Conservation (phyloP, 306 rosid species). For the Vicia faba region DNA sequence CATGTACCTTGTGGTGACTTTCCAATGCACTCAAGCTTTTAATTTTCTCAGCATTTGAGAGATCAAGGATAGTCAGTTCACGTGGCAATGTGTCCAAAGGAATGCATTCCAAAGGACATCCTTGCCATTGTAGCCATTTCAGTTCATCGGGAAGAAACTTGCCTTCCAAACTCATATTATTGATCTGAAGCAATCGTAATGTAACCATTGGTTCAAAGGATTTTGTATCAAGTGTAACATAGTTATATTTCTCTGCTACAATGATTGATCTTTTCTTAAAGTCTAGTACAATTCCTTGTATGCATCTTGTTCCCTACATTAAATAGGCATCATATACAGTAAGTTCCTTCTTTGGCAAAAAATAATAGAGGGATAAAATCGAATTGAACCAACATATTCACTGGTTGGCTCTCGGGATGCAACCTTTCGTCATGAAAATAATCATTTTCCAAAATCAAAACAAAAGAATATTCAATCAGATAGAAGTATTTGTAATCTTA, state of each 20-base stretch:
- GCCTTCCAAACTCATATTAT: constrained; percentile 56
- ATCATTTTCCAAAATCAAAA: background rate
- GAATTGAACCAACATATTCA: background rate
- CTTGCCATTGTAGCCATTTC: constrained; percentile 76
- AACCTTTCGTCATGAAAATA: background rate
- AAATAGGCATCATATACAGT: background rate
- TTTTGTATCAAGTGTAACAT: constrained; percentile 40
- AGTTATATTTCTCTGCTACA: constrained; percentile 33
- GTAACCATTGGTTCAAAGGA: constrained; percentile 49
- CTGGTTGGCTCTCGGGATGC: background rate
- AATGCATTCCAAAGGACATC: constrained; percentile 49
- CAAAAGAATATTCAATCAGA: background rate
- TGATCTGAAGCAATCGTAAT: constrained; percentile 60
- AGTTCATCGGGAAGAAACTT: constrained; percentile 49
- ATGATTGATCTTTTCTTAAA: constrained; percentile 21
- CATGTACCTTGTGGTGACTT: constrained; percentile 36
- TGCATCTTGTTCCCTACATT: constrained; percentile 44
- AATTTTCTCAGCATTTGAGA: constrained; percentile 51
- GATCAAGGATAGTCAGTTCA: constrained; percentile 61
- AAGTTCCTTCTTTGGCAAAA: background rate
- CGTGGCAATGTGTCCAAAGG: constrained; percentile 52
- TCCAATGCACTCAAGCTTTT: constrained; percentile 37
- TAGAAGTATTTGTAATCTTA: background rate
- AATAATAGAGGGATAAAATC: background rate
- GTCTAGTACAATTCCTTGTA: constrained; percentile 62